phyloP scores from a whole-genome alignment of 805 yeast genomes.

The Suhomyces xylopsoci region DNA sequence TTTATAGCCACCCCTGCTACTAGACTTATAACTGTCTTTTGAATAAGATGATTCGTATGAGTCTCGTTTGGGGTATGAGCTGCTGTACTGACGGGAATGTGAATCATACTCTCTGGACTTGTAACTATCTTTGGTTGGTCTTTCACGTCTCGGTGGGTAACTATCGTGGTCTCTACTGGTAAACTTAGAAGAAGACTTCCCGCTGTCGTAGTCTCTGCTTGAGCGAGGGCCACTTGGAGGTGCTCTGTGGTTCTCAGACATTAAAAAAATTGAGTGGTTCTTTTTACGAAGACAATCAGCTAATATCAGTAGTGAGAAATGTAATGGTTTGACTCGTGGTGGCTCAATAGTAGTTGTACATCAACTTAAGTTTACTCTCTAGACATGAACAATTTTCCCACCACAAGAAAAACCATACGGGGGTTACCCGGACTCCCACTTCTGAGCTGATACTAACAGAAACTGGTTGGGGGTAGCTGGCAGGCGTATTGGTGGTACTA shows the following conservation, averaged over 20 bases:
- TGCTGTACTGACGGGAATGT: neutral
- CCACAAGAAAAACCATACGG: neutral
- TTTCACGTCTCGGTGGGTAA: neutral
- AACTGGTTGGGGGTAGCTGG: neutral
- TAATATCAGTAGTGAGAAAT: neutral
- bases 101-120: neutral
- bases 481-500: neutral
- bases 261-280: neutral
- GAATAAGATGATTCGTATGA: neutral
- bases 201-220: slow-evolving; percentile 12
- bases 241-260: slow-evolving; percentile 37
- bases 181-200: neutral
- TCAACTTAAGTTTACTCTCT: neutral
- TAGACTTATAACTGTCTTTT: slow-evolving; percentile 7
- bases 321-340: neutral
- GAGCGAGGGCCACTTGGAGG: slow-evolving; percentile 28
- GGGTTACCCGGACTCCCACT: slow-evolving; percentile 2
- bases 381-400: slow-evolving; percentile 1
- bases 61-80: neutral
- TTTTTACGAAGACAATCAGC: neutral
- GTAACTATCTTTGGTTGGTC: neutral
- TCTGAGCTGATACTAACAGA: neutral
- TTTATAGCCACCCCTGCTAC: slow-evolving; percentile 21
- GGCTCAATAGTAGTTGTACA: neutral
- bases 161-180: neutral